Base-by-base conservation (phyloP, 2,329 filamentous ascomycete species). In the Rhynchosporium agropyri region DNA sequence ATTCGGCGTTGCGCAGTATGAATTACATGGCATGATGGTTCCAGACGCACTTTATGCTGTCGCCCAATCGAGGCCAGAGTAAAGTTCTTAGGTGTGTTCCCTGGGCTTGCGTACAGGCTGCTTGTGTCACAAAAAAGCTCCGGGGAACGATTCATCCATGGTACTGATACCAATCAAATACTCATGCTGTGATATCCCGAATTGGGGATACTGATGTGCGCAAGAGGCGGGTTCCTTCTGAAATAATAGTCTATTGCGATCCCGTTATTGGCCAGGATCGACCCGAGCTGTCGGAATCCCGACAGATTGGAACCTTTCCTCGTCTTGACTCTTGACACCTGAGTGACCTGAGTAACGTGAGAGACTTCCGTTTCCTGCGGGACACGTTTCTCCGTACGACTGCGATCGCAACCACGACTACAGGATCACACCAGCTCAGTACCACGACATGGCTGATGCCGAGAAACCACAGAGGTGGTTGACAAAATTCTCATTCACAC, bases 131-230 rank as follows among this genome's bases (percentile, higher is more conserved):
- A 12, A 15, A 10, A 54, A 55, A n/a, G 33, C 36, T 42, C 60
- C 36, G 43, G 28, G 3, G 53, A 55, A 60, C 63, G 60, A 60
- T 65, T 50, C 53, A 58, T 55, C 63, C 63, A 62, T 42, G n/a
- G 36, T 38, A n/a, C 43, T 63, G 61, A 56, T 49, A 60, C 61
- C 50, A 60, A 63, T 63, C 15, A 20, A 38, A 20, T 10, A 20
- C 58, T 49, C 49, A 57, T 40, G 36, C 51, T 9, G 31, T 31
- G 12, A 55, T 57, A 20, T 20, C 36, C n/a, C 15, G 26, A n/a
- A 46, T 33, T 49, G 12, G 31, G 56, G 33, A 43, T 33, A 33
- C n/a, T 60, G 54, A 46, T 57, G 31, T 45, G 54, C 51, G 51
- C 51, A 54, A 40, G 33, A 54, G 40, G 51, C 51, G 36, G 36